phyloP scores from a whole-genome alignment of 2,329 filamentous ascomycete species.

The Drechslerella stenobrocha region DNA sequence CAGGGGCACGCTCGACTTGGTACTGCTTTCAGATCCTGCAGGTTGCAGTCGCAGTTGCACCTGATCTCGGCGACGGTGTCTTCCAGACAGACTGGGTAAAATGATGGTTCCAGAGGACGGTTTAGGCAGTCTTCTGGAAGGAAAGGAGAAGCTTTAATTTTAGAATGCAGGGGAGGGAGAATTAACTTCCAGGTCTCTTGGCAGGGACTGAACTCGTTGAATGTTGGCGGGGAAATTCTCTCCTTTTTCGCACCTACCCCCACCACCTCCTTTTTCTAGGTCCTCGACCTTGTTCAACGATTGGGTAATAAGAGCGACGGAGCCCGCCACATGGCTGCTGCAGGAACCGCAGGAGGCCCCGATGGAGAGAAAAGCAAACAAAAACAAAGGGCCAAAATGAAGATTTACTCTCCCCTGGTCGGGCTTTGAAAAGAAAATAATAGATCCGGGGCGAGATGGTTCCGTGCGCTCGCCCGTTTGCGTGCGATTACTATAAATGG shows the following conservation, averaged over 20 bases:
- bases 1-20: no score
- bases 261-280: constrained; percentile 9
- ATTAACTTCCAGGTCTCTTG: constrained; percentile 15
- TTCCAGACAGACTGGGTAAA: no score
- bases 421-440: not conserved
- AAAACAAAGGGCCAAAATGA: not conserved
- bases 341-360: not conserved
- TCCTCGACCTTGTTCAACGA: not conserved
- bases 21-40: no score
- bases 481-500: constrained; percentile 5
- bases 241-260: not conserved
- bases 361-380: not conserved
- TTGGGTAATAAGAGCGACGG: not conserved
- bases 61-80: not conserved
- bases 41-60: not conserved
- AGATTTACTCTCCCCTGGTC: not conserved
- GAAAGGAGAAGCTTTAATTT: constrained; percentile 18
- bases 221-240: constrained; percentile 3
- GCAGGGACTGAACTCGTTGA: constrained; percentile 14
- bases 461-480: constrained; percentile 3
- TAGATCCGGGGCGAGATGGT: not conserved
- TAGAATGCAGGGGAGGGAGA: constrained; percentile 23
- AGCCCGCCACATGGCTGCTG: constrained; percentile 8
- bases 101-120: not conserved
- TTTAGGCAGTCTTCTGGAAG: constrained; percentile 46